These are phyloP conservation scores for Lipomyces orientalis DNA, from an alignment of 805 yeast species.

Conservation along the genomic window DNA sequence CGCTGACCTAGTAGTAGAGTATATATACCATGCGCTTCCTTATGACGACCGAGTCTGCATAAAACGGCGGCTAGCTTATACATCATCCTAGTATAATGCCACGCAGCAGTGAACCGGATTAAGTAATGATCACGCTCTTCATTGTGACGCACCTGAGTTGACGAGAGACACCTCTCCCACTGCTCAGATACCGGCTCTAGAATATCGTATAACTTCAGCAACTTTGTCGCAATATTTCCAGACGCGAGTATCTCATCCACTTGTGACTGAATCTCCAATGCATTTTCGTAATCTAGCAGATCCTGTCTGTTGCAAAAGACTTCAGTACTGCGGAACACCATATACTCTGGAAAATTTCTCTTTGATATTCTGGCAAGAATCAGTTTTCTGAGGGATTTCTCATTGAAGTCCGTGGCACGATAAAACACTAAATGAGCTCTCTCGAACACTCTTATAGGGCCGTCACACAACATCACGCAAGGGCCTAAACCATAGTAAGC, in stretches of 20 bases:
- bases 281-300: constrained; percentile 34
- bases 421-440: constrained; percentile 32
- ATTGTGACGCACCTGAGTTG: neutral
- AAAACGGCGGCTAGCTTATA: constrained; percentile 32
- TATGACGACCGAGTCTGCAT: constrained; percentile 16
- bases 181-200: constrained; percentile 16
- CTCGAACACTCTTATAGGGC: constrained; percentile 24
- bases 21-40: constrained; percentile 27
- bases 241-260: constrained; percentile 24
- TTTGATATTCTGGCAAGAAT: constrained; percentile 29
- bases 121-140: constrained; percentile 28
- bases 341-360: constrained; percentile 31
- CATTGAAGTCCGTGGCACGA: constrained; percentile 23
- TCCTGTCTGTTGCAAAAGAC: constrained; percentile 31
- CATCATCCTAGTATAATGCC: constrained; percentile 31
- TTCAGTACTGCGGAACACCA: constrained; percentile 30
- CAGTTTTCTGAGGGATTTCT: constrained; percentile 26
- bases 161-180: constrained; percentile 20
- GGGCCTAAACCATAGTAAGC: constrained; percentile 15
- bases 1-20: constrained; percentile 26
- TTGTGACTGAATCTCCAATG: constrained; percentile 21
- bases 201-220: constrained; percentile 7
- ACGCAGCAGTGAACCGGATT: constrained; percentile 34
- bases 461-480: constrained; percentile 22
- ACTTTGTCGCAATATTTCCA: constrained; percentile 8